Evolutionary conservation across 805 yeast species (phyloP).

Genomic region (Lipomyces starkeyi): DNA sequence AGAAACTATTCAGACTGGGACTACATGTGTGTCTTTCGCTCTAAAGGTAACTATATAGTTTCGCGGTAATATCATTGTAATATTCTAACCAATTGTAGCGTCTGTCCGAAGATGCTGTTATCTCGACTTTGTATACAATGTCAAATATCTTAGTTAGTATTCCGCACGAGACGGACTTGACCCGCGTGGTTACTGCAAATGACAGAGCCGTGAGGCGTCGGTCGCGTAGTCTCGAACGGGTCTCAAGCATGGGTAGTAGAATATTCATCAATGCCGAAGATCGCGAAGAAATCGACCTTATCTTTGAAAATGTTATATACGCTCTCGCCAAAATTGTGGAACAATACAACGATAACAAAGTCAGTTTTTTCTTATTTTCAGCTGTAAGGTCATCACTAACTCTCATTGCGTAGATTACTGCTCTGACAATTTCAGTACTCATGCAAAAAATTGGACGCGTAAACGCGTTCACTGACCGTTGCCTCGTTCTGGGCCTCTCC

Average conservation of each 20-base stretch:
- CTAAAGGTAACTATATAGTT: conserved; percentile 57
- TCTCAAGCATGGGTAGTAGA: conserved; percentile 29
- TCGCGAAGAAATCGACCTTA: conserved; percentile 34
- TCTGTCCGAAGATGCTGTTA: conserved; percentile 75
- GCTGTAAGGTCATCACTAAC: conserved; percentile 37
- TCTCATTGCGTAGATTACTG: conserved; percentile 59
- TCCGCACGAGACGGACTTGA: conserved; percentile 16
- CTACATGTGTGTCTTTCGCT: conserved; percentile 68
- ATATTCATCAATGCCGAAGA: conserved; percentile 21
- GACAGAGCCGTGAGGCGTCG: conserved; percentile 7
- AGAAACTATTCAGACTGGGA: conserved; percentile 57
- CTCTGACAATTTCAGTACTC: conserved; percentile 78
- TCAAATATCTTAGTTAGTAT: conserved; percentile 65
- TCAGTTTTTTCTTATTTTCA: not conserved
- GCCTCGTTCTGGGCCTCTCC: conserved; percentile 67
- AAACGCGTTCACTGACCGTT: conserved; percentile 56
- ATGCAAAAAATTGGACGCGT: conserved; percentile 69
- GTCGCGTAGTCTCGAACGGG: conserved; percentile 20
- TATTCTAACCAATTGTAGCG: not conserved
- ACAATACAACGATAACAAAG: conserved; percentile 60
- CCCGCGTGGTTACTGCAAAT: not conserved
- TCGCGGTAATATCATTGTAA: not conserved
- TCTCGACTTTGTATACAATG: conserved; percentile 82
- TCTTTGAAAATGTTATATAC: conserved; percentile 70
- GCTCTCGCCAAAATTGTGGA: conserved; percentile 71